These are phyloP conservation scores for Porcisia hertigi DNA, from an alignment of 208 protist species.

Conservation along the genomic window DNA sequence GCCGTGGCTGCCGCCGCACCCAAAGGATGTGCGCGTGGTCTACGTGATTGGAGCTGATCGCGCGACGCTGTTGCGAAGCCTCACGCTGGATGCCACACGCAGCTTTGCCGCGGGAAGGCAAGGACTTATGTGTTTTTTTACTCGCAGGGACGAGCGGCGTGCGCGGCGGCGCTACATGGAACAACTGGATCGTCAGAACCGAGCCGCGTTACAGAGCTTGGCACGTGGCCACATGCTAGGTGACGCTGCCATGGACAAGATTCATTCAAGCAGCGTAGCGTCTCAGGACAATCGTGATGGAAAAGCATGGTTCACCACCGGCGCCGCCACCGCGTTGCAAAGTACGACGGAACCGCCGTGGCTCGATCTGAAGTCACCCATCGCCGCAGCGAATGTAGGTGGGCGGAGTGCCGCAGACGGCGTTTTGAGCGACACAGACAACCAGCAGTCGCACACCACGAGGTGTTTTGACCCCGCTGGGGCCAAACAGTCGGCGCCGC, in stretches of 20 bases:
- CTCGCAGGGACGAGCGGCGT: slow-evolving; percentile 35
- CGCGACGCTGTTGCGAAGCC: slow-evolving; percentile 47
- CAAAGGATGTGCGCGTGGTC: slow-evolving; percentile 38
- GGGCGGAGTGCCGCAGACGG: not conserved
- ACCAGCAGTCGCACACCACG: not conserved
- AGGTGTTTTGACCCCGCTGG: not conserved
- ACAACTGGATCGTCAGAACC: slow-evolving; percentile 35
- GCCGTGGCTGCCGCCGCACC: slow-evolving; percentile 5
- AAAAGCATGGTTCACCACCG: not conserved
- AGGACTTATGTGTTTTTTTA: slow-evolving; percentile 62
- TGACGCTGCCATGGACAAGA: not conserved
- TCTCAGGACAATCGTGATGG: not conserved
- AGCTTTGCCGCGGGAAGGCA: slow-evolving; percentile 41
- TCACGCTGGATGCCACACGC: slow-evolving; percentile 51
- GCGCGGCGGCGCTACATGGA: slow-evolving; percentile 29
- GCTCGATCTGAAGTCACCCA: not conserved
- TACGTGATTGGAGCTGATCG: slow-evolving; percentile 61
- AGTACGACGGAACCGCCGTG: not conserved
- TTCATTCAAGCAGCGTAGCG: not conserved
- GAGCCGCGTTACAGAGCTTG: not conserved
- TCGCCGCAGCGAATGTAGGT: not conserved
- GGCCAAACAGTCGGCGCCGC: not conserved
- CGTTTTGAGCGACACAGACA: not conserved
- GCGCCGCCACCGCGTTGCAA: not conserved
- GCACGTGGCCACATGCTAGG: not conserved